phyloP scores from a whole-genome alignment of 1,284 basidiomycete species.

The Cryptococcus depauperatus region DNA sequence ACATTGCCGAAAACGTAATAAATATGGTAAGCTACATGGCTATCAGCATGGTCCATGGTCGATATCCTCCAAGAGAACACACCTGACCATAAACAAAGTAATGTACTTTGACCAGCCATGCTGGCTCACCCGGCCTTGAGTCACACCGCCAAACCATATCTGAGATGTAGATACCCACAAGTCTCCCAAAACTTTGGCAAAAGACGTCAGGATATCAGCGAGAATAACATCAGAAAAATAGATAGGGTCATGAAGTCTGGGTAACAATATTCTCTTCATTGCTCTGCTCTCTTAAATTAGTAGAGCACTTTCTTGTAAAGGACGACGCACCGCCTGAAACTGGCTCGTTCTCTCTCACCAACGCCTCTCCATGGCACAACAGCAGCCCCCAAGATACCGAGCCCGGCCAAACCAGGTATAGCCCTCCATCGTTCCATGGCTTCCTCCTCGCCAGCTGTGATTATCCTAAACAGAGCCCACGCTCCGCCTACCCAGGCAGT shows the following conservation, averaged over 20 bases:
- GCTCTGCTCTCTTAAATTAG: constrained; percentile 47
- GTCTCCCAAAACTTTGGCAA: constrained; percentile 93
- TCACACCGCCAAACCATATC: constrained; percentile 64
- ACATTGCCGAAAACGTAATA: constrained; percentile 88
- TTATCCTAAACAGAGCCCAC: constrained; percentile 59
- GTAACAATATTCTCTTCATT: constrained; percentile 63
- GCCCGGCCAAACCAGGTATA: constrained; percentile 60
- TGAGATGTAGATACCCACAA: constrained; percentile 73
- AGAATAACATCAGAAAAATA: constrained; percentile 89
- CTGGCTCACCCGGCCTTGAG: constrained; percentile 57
- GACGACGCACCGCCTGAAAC: constrained; percentile 59
- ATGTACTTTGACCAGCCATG: constrained; percentile 63
- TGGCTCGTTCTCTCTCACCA: constrained; percentile 61
- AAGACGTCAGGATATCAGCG: constrained; percentile 92
- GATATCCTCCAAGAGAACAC: constrained; percentile 22
- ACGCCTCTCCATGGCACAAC: constrained; percentile 60
- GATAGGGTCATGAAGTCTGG: constrained; percentile 56
- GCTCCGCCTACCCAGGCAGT: constrained; percentile 53
- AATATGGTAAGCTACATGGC: constrained; percentile 69
- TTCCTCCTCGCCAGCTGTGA: constrained; percentile 53
- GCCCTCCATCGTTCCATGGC: constrained; percentile 66
- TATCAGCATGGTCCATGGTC: neutral
- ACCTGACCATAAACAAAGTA: constrained; percentile 80
- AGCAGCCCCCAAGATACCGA: constrained; percentile 55
- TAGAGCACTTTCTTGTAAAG: neutral